phyloP scores from a whole-genome alignment of 176 grass and related monocot genomes.

The Aegilops longissima region DNA sequence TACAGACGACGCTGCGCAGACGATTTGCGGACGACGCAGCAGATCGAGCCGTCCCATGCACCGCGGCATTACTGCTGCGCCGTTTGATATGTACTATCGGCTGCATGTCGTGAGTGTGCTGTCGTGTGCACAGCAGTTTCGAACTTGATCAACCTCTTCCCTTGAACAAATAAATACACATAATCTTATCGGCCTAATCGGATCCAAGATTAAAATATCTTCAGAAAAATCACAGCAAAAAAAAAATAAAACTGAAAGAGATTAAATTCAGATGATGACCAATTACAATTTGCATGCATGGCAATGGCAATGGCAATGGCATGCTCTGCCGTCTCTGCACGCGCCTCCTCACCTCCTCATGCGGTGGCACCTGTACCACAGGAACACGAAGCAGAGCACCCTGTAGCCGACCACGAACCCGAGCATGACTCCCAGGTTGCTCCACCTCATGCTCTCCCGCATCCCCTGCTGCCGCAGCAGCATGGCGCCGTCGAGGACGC shows the following conservation, averaged over 20 bases:
- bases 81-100: too few relatives aligned
- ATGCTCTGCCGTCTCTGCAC: conserved; percentile 2
- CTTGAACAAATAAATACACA: conserved; percentile 31
- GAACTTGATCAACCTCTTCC: conserved; percentile 19
- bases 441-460: conserved; percentile 73
- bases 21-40: too few relatives aligned
- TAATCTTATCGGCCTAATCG: conserved; percentile 25
- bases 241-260: background rate
- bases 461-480: conserved; percentile 78
- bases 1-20: too few relatives aligned
- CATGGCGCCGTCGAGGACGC: conserved; percentile 60
- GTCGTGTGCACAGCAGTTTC: too few relatives aligned
- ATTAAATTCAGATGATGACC: conserved; percentile 8
- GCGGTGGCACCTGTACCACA: conserved; percentile 78
- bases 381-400: conserved; percentile 76
- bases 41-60: too few relatives aligned
- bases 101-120: too few relatives aligned
- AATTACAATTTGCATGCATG: conserved; percentile 35
- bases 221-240: conserved; percentile 12
- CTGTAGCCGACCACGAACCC: conserved; percentile 77
- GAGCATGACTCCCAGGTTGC: conserved; percentile 73
- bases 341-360: conserved; percentile 44
- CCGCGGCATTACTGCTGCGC: too few relatives aligned
- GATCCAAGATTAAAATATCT: conserved; percentile 27
- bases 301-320: background rate